phyloP scores from a whole-genome alignment of 768 basidiomycete species.

The Podaxis sp. region DNA sequence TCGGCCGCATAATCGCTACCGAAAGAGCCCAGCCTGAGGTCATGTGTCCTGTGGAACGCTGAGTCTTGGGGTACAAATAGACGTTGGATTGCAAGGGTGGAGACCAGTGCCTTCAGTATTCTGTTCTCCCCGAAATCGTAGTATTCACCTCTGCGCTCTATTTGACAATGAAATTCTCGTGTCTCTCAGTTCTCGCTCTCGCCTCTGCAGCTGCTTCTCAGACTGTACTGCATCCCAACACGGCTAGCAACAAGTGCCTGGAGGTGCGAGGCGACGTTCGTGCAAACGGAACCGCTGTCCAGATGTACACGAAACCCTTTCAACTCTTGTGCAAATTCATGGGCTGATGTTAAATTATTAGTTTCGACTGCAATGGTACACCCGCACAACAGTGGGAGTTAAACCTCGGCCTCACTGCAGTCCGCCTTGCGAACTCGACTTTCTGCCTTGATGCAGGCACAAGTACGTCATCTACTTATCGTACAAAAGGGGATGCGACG shows the following conservation, averaged over 20 bases:
- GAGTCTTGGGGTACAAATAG: not conserved
- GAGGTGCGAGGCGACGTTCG: constrained; percentile 21
- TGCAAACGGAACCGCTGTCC: constrained; percentile 23
- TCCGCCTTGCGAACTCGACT: constrained; percentile 21
- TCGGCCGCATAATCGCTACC: no score
- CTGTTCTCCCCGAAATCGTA: not conserved
- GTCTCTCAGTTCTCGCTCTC: not conserved
- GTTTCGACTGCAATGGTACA: constrained; percentile 27
- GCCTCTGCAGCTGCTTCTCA: not conserved
- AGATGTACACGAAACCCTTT: constrained; percentile 19
- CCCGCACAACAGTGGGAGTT: constrained; percentile 26
- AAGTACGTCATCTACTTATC: constrained; percentile 14
- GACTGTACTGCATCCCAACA: constrained; percentile 22
- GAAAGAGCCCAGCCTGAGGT: not conserved
- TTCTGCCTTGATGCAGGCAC: constrained; percentile 28
- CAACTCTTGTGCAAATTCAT: not conserved
- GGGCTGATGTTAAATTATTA: constrained; percentile 5
- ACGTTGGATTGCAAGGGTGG: not conserved
- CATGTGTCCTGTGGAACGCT: not conserved
- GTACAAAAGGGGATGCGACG: not conserved
- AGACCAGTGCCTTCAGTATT: not conserved
- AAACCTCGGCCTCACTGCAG: constrained; percentile 17
- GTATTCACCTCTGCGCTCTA: not conserved
- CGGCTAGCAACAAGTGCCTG: constrained; percentile 21
- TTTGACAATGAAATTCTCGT: not conserved